Percentiles rank a stretch among this genome's conserved stretches.
phyloP scores from a whole-genome alignment of 192 early-diverging fungal genomes.

The Coemansia furcata region DNA sequence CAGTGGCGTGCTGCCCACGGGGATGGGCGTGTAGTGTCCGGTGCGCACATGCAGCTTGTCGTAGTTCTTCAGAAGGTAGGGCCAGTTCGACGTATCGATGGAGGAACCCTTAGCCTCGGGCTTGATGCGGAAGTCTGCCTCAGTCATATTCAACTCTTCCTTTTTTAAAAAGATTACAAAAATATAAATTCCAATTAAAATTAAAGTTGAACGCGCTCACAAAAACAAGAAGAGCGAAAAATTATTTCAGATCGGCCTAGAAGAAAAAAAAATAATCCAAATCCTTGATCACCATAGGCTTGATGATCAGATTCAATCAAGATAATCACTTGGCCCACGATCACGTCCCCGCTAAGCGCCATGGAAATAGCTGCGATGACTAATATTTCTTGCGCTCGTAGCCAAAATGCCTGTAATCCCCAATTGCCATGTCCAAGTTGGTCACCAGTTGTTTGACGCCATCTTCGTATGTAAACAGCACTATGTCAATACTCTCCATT shows the following conservation, averaged over 20 bases:
- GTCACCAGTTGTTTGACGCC: too few relatives aligned
- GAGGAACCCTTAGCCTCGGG: conserved; percentile 72
- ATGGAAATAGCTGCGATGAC: not conserved
- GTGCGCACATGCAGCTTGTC: conserved; percentile 97
- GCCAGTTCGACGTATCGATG: conserved; percentile 93
- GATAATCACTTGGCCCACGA: not conserved
- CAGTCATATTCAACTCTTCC: conserved; percentile 11
- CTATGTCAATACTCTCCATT: too few relatives aligned
- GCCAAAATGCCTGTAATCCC: too few relatives aligned
- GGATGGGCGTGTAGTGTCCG: conserved; percentile 97
- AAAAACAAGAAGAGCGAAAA: not conserved
- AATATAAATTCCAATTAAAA: not conserved
- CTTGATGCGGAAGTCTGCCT: conserved; percentile 67
- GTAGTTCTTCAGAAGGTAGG: conserved; percentile 95
- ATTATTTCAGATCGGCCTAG: not conserved
- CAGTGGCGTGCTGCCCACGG: conserved; percentile 89
- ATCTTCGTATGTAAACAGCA: too few relatives aligned
- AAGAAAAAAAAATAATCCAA: conserved; percentile 3
- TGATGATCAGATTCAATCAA: not conserved
- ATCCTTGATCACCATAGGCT: not conserved
- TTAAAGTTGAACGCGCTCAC: not conserved
- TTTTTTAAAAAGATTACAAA: not conserved
- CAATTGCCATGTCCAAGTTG: too few relatives aligned
- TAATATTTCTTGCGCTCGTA: too few relatives aligned
- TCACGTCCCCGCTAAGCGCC: not conserved